Conservation (phyloP, 1,139 yeast species). For the Yamadazyma kanchanaburiensis region DNA sequence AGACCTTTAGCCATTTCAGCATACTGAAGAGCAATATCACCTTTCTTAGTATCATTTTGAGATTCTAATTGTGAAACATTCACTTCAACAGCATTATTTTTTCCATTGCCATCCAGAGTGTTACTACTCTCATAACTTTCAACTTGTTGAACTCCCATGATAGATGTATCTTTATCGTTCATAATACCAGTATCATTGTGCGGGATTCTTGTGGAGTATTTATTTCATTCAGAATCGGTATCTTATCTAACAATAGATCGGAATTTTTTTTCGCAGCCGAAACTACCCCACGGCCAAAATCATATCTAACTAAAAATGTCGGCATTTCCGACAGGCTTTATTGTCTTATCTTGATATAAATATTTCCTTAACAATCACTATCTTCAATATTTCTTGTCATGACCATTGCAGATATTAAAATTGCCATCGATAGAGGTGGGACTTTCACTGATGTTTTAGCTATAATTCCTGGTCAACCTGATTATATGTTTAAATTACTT, state of each 20-base stretch:
- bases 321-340: too few relatives aligned
- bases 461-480: constrained; percentile 10
- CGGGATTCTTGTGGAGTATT: too few relatives aligned
- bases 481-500: constrained; percentile 15
- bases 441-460: constrained; percentile 19
- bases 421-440: constrained; percentile 21
- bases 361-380: too few relatives aligned
- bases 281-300: too few relatives aligned
- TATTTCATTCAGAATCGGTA: too few relatives aligned
- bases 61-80: constrained; percentile 7
- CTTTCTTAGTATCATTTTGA: constrained; percentile 1
- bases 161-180: too few relatives aligned
- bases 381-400: constrained; percentile 2
- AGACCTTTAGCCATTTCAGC: constrained; percentile 12
- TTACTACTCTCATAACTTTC: too few relatives aligned
- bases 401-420: constrained; percentile 11
- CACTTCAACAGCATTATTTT: constrained; percentile 5
- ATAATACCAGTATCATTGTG: too few relatives aligned
- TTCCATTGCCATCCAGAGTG: constrained; percentile 1
- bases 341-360: background rate
- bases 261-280: too few relatives aligned
- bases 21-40: constrained; percentile 23
- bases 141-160: too few relatives aligned
- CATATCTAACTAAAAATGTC: too few relatives aligned
- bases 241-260: too few relatives aligned